phyloP scores from a whole-genome alignment of 805 yeast species.

The Pichia paraexigua region DNA sequence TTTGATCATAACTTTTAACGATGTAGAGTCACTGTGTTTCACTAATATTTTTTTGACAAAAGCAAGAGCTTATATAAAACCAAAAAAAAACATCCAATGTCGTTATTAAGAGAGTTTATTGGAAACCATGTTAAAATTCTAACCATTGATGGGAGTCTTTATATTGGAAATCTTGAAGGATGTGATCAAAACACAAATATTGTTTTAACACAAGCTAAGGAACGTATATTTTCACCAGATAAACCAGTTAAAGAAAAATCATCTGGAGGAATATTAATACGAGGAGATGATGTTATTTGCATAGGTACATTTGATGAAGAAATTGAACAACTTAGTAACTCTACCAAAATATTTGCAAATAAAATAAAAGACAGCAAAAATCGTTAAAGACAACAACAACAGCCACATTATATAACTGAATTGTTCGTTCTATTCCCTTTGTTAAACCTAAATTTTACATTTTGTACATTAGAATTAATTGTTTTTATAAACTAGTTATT shows the following conservation, averaged over 20 bases:
- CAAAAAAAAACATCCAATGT: background rate
- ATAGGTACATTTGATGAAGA: conserved; percentile 45
- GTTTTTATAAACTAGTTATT: background rate
- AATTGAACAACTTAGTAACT: conserved; percentile 34
- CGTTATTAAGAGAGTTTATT: conserved; percentile 6
- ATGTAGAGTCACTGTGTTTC: too few relatives aligned
- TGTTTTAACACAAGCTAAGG: conserved; percentile 43
- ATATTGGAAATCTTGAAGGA: conserved; percentile 45
- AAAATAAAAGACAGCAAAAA: conserved; percentile 26
- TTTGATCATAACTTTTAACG: too few relatives aligned
- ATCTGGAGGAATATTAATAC: conserved; percentile 43
- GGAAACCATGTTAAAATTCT: conserved; percentile 41
- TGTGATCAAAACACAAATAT: conserved; percentile 60
- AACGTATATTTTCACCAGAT: conserved; percentile 40
- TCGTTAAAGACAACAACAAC: conserved; percentile 12
- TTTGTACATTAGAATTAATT: background rate
- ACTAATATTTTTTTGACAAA: background rate
- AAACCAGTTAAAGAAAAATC: conserved; percentile 32
- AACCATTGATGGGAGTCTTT: conserved; percentile 49
- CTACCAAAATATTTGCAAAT: conserved; percentile 23
- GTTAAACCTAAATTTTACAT: background rate
- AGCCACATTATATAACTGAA: background rate
- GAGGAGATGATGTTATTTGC: conserved; percentile 54
- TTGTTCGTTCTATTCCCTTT: background rate
- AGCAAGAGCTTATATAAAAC: background rate